Evolutionary conservation across 148 eudicot species (phyloP).

Genomic region (Chenopodium berlandieri): DNA sequence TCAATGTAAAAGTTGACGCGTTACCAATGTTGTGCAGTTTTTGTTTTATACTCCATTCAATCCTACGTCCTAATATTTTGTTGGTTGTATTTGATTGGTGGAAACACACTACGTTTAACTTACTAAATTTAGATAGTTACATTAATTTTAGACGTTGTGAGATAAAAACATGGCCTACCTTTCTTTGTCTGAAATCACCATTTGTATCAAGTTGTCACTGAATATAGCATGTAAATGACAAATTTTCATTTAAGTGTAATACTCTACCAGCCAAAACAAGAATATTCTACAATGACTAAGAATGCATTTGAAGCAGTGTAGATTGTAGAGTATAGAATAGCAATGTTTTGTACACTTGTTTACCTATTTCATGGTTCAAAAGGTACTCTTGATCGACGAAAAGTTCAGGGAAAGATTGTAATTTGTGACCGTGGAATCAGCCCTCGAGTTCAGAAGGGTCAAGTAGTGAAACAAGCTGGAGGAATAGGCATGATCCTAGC

Average conservation of each 20-base stretch:
- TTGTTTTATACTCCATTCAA: too few species aligned
- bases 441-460: conserved; percentile 89
- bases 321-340: not conserved
- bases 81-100: not conserved
- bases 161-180: not conserved
- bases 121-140: not conserved
- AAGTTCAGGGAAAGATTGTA: conserved; percentile 71
- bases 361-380: not conserved
- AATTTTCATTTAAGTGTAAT: not conserved
- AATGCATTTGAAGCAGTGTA: not conserved
- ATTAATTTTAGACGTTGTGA: not conserved
- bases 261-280: not conserved
- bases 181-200: too few species aligned
- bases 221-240: not conserved
- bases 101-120: not conserved
- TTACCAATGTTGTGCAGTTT: not conserved
- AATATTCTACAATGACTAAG: not conserved
- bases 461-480: conserved; percentile 89
- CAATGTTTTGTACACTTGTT: not conserved
- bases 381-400: conserved; percentile 61
- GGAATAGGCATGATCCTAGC: conserved; percentile 86
- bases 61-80: too few species aligned
- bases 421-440: conserved; percentile 89
- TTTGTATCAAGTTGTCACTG: not conserved
- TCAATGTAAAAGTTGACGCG: not conserved